These are phyloP conservation scores for Penicillium paneum DNA, from an alignment of 2,329 filamentous ascomycete species.

Conservation along the genomic window DNA sequence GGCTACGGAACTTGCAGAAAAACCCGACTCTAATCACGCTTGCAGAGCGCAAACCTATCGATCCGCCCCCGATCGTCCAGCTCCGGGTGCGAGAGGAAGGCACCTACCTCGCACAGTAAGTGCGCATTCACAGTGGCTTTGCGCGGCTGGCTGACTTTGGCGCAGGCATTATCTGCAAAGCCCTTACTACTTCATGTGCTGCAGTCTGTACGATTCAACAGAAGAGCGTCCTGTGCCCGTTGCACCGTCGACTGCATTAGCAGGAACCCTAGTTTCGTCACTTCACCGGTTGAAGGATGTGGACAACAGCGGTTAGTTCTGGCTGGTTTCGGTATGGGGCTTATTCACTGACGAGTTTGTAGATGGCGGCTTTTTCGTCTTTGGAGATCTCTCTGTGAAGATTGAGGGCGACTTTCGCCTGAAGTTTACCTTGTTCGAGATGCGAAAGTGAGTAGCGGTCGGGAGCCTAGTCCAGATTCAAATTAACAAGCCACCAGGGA, in stretches of 20 bases:
- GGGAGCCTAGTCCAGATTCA: neutral
- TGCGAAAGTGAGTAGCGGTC: constrained; percentile 52
- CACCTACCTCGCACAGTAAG: constrained; percentile 59
- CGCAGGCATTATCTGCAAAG: constrained; percentile 60
- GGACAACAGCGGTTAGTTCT: constrained; percentile 57
- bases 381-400: constrained; percentile 79
- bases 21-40: neutral
- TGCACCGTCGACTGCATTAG: constrained; percentile 54
- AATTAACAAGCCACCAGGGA: constrained; percentile 30
- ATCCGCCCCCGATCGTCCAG: constrained; percentile 78
- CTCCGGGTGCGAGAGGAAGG: constrained; percentile 53
- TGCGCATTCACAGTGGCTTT: constrained; percentile 15
- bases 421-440: constrained; percentile 74
- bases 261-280: constrained; percentile 74
- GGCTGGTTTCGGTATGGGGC: neutral
- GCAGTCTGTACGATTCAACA: constrained; percentile 52
- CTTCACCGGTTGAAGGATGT: constrained; percentile 77
- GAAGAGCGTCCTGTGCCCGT: constrained; percentile 45
- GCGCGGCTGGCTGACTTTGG: constrained; percentile 14
- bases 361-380: constrained; percentile 87
- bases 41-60: constrained; percentile 76
- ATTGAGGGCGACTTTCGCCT: constrained; percentile 69
- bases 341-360: constrained; percentile 1
- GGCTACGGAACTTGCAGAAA: neutral
- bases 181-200: constrained; percentile 63